Percentiles rank a stretch among this genome's conserved stretches.
Evolutionary conservation across 1,139 yeast genomes (phyloP).

Genomic region (Blastobotrys raffinosifermentans): DNA sequence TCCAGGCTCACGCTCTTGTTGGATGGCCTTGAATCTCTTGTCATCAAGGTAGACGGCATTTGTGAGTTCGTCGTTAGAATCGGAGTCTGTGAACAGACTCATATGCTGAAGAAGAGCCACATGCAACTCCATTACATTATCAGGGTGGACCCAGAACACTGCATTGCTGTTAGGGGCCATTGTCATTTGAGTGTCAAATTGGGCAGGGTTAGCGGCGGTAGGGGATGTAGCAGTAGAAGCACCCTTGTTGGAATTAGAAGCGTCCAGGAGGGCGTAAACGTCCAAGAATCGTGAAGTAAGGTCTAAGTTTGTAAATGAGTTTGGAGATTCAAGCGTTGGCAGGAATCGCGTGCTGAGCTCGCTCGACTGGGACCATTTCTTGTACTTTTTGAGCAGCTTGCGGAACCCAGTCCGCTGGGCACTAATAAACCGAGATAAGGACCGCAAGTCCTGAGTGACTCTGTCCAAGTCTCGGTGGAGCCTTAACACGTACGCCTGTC

Average conservation of each 20-base stretch:
- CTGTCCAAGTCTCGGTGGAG: constrained; percentile 36
- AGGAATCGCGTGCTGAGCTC: constrained; percentile 30
- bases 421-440: constrained; percentile 65
- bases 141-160: constrained; percentile 39
- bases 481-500: constrained; percentile 25
- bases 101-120: constrained; percentile 33
- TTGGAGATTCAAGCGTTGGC: constrained; percentile 33
- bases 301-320: constrained; percentile 61
- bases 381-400: constrained; percentile 73
- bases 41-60: constrained; percentile 33
- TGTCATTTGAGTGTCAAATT: constrained; percentile 35
- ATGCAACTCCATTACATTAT: constrained; percentile 36
- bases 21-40: constrained; percentile 31
- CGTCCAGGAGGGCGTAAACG: constrained; percentile 53
- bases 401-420: constrained; percentile 78
- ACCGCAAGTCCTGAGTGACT: constrained; percentile 57
- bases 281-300: constrained; percentile 60
- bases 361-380: constrained; percentile 49
- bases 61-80: constrained; percentile 7
- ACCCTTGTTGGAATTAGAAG: constrained; percentile 34
- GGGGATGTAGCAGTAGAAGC: background rate
- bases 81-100: constrained; percentile 11
- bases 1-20: constrained; percentile 36
- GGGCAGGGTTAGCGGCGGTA: constrained; percentile 14
- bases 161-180: constrained; percentile 24